phyloP scores from a whole-genome alignment of 2,329 filamentous ascomycete species.

The Pleomassaria siparia region DNA sequence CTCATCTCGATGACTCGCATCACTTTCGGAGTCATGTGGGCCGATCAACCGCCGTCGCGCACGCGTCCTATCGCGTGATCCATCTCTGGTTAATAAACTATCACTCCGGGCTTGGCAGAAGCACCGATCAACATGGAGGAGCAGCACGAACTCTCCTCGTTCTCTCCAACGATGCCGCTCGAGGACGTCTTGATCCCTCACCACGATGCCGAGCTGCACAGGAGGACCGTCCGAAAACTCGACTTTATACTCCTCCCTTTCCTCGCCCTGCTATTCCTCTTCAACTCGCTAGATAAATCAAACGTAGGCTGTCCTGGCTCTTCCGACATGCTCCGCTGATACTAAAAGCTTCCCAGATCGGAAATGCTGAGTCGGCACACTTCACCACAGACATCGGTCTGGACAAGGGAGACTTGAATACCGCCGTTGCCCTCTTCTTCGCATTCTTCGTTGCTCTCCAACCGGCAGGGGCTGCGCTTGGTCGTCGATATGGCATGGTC shows the following conservation, averaged over 20 bases:
- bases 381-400: conserved; percentile 60
- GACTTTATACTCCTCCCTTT: conserved; percentile 55
- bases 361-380: conserved; percentile 60
- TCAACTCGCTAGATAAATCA: conserved; percentile 56
- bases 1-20: not conserved
- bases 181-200: conserved; percentile 6
- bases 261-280: conserved; percentile 54
- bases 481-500: conserved; percentile 58
- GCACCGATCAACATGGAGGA: not conserved
- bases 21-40: not conserved
- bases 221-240: conserved; percentile 49
- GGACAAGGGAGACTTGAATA: conserved; percentile 55
- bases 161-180: conserved; percentile 9
- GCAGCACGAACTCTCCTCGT: conserved; percentile 15
- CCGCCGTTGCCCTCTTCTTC: conserved; percentile 60
- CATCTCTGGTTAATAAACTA: no score
- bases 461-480: conserved; percentile 58
- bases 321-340: not conserved
- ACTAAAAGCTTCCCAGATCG: conserved; percentile 42
- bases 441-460: conserved; percentile 61
- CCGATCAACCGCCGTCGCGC: not conserved
- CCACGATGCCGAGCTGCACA: conserved; percentile 27
- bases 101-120: not conserved
- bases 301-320: conserved; percentile 38
- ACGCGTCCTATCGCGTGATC: not conserved